Conservation (phyloP, 2,329 filamentous ascomycete species). For the Trichoderma polysporum region DNA sequence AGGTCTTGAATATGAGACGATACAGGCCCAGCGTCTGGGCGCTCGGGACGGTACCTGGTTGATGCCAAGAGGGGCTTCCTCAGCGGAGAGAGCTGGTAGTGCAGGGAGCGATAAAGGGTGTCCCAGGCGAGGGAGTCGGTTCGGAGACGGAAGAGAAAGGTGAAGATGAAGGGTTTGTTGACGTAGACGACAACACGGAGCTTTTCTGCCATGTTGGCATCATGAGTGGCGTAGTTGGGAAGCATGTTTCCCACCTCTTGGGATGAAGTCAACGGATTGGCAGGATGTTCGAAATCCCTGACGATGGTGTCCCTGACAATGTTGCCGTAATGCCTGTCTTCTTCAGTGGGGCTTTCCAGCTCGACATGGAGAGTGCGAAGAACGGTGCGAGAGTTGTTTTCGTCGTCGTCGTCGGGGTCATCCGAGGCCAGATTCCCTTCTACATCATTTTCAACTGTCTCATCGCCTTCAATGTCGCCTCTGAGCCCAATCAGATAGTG, state of each 20-base stretch:
- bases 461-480: slow-evolving; percentile 58
- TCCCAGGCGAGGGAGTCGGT: slow-evolving; percentile 59
- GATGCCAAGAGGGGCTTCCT: slow-evolving; percentile 56
- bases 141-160: slow-evolving; percentile 64
- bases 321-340: no score
- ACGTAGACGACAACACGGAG: slow-evolving; percentile 72
- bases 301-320: slow-evolving; percentile 47
- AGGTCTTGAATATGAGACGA: slow-evolving; percentile 57
- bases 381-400: slow-evolving; percentile 55
- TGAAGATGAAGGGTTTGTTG: slow-evolving; percentile 73
- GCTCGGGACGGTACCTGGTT: slow-evolving; percentile 56
- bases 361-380: slow-evolving; percentile 69
- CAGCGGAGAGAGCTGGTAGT: slow-evolving; percentile 60
- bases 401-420: slow-evolving; percentile 29
- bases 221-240: slow-evolving; percentile 41
- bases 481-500: slow-evolving; percentile 68
- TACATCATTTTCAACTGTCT: slow-evolving; percentile 32
- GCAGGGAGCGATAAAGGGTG: slow-evolving; percentile 58
- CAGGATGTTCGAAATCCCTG: slow-evolving; percentile 44
- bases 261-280: slow-evolving; percentile 31
- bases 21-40: slow-evolving; percentile 34
- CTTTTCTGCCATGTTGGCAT: slow-evolving; percentile 54
- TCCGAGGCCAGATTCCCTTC: slow-evolving; percentile 34
- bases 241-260: slow-evolving; percentile 38
- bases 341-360: slow-evolving; percentile 44